Evolutionary conservation across 805 yeast genomes (phyloP), one percentile per base, ranked within the genome.

Genomic region (Wickerhamiella lipophila): DNA sequence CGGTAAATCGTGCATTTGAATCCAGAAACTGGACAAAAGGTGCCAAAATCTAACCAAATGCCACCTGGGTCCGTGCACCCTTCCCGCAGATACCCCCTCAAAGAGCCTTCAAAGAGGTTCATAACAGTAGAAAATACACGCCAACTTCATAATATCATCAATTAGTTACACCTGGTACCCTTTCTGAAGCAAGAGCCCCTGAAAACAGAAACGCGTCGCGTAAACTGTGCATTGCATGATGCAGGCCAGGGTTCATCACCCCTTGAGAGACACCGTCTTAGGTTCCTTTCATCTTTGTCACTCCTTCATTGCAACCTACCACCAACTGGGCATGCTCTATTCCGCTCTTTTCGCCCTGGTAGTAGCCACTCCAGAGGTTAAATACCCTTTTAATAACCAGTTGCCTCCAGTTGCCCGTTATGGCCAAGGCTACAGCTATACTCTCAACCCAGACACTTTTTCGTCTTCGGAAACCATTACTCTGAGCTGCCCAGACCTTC

Each of bases 331-430:
- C 30, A 34, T 44, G 47, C 9, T 39, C 7, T 11, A 30, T 34
- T 38, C 47, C 30, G 41, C 52, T 41, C 47, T 53, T 36, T 42
- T 51, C 18, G 50, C 56, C 9, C 38, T 50, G 22, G 55, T 53
- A 35, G 53, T 50, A 42, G 75, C 77, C 11, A 66, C 73, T 32
- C 79, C 84, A 5, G 68, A 71, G 47, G 69, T 73, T 35, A 83
- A 83, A 41, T 84, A 81, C 69, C 88, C 95, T n/a, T 77, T 87
- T 60, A 66, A 74, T 54, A 78, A 78, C 60, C 98, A 89, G 66
- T 71, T 79, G 19, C 97, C 97, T 4, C 81, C 86, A 29, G 84
- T 92, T 12, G 97, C 95, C 3, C 72, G 94, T 50, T 75, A 77
- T 13, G 76, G 76, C 51, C 70, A 76, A 56, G 56, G 61, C 2